Evolutionary conservation across 2,329 filamentous ascomycete genomes (phyloP), one percentile per base, ranked within the genome.

Genomic region (Epichloe hybrida): DNA sequence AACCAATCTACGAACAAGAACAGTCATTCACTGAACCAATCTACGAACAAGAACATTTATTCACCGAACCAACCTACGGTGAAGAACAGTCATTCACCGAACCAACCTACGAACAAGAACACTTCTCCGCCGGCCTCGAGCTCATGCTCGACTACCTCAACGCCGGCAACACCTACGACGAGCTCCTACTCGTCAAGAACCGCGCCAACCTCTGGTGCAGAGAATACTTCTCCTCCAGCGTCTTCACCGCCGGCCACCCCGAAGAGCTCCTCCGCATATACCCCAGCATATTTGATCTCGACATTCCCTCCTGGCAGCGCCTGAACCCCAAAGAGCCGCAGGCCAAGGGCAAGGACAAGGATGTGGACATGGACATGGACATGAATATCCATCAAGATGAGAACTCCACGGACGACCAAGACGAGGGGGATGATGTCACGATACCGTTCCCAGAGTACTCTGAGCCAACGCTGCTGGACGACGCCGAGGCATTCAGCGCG

Each of bases 61-160:
- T 17, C 17, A 17, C 17, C 17, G 17, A 17, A 17, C 17, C 17
- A 17, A 17, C 17, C 17, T 17, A 17, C 17, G 17, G 17, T 17
- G 17, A 17, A 17, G 17, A 17, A 17, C 17, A 17, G 17, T 17
- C 17, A 17, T 17, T 17, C 17, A 17, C 13, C 36, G 5, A 2
- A 2, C 36, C 36, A 13, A 38, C 12, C 36, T 31, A 31, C 27
- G 27, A 31, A 11, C 27, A 31, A 11, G 27, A 31, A 31, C 8
- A 31, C 0, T 31, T 31, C 27, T 9, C 3, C 27, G 27, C 3
- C 41, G 41, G 21, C 20, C 20, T 63, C 41, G 53, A 50, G 46
- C 53, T 63, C 47, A 55, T 59, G 44, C 50, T 63, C 45, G 50
- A 54, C 48, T 63, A 62, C 52, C 56, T 64, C 57, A 64, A 62